Percentiles rank a stretch among this genome's conserved stretches.
Evolutionary conservation across 257 asterid genomes (phyloP).

Genomic region (Nicotiana otophora): DNA sequence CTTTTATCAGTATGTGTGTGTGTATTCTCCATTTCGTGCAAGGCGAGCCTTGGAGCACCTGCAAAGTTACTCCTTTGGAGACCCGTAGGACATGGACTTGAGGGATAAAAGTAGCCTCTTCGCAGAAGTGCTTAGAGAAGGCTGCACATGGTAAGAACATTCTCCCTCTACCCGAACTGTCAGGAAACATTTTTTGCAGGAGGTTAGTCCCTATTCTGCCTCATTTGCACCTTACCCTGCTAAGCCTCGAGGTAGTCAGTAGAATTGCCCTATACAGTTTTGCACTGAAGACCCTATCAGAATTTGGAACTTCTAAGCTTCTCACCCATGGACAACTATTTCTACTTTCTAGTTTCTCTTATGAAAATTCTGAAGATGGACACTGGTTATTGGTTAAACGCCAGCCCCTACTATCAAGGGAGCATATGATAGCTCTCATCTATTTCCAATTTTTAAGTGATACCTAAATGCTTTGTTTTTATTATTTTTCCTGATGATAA

Average conservation of each 20-base stretch:
- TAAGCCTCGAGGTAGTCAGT: background rate
- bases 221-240: background rate
- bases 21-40: background rate
- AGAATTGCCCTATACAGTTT: background rate
- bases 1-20: background rate
- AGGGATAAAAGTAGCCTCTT: background rate
- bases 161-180: background rate
- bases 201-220: background rate
- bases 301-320: background rate
- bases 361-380: background rate
- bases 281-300: background rate
- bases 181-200: background rate
- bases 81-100: background rate
- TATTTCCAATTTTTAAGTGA: background rate
- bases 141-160: background rate
- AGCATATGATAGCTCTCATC: background rate
- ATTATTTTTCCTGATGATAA: background rate
- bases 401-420: background rate
- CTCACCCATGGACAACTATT: background rate
- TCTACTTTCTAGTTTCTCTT: background rate
- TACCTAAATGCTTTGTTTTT: background rate
- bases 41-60: background rate
- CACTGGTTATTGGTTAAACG: background rate
- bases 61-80: background rate
- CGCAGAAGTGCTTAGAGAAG: background rate